Evolutionary conservation across 2,329 filamentous ascomycete species (phyloP), one percentile per base, ranked within the genome.

Genomic region (Colletotrichum sp.): DNA sequence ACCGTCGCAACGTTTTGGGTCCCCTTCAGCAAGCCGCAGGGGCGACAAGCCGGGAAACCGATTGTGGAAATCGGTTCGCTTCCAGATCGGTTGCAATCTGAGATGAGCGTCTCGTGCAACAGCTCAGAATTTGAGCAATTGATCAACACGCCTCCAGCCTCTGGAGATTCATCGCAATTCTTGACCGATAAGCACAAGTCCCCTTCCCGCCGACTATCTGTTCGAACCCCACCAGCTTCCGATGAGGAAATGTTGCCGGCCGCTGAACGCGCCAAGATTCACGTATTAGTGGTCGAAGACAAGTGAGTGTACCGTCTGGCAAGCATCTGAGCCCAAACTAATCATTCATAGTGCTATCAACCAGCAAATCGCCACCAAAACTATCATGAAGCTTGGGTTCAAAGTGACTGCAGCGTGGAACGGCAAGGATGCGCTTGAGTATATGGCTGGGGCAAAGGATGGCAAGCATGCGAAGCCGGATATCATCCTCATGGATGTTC

Each of bases 211-310:
- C 78, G 81, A 58, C 81, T 79, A 11, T 84, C 84, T 7, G 73
- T 79, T 7, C 80, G 84, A 76, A 78, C 83, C 6, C 79, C 84
- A n/a, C 80, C 81, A 13, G 81, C 74, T n/a, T 78, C 83, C 6
- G 85, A 87, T 3, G 81, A 87, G 59, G 88, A 88, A 21, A 27
- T 74, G 5, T 79, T 94, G 3, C 83, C 89, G 5, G 83, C 86
- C 18, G 82, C 86, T 4, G 92, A 94, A 69, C 87, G 94, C 69
- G 86, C 89, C 68, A 89, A 90, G 47, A 87, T 92, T 8, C 90
- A 94, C 62, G 86, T 96, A n/a, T 83, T 96, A 24, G 90, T 97
- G 2, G 94, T 96, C 3, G 94, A 96, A 82, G 94, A 96, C 80
- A 95, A 96, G 90, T 91, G 85, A 86, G 90, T 86, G 21, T 9